Conservation (phyloP, 768 basidiomycete species). For the Serendipita sp. region DNA sequence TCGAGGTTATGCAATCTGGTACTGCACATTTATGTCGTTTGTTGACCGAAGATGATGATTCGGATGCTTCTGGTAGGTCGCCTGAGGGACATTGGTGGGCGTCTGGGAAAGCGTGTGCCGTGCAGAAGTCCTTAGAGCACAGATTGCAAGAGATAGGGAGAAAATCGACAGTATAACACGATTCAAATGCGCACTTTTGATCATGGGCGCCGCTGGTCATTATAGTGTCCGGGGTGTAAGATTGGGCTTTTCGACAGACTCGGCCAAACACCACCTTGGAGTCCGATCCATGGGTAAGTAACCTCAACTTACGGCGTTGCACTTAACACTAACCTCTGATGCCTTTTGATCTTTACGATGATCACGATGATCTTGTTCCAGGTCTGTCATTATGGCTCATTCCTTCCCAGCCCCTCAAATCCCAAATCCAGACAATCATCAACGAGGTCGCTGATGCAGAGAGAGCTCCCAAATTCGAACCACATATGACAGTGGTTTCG, state of each 20-base stretch:
- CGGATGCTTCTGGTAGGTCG: no score
- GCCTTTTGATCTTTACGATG: no score
- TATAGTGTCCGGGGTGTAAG: background rate
- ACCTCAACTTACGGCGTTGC: no score
- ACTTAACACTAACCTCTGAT: no score
- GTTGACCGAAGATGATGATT: background rate
- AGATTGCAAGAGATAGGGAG: background rate
- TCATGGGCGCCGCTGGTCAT: background rate
- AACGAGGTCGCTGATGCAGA: conserved; percentile 1
- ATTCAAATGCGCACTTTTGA: no score
- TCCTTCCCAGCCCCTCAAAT: background rate
- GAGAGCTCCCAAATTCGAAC: conserved; percentile 8
- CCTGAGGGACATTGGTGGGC: background rate
- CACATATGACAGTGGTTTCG: conserved; percentile 10
- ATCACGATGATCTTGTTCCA: background rate
- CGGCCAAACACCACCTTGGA: background rate
- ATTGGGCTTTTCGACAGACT: background rate
- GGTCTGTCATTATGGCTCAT: conserved; percentile 1
- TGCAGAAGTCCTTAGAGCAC: background rate
- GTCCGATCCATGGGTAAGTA: background rate
- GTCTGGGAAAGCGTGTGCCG: background rate
- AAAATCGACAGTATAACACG: background rate
- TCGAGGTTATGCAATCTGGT: background rate
- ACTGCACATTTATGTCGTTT: background rate
- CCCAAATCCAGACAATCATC: background rate